Conservation (phyloP, 371 early-diverging fungal species). For the Funneliformis caledonium region DNA sequence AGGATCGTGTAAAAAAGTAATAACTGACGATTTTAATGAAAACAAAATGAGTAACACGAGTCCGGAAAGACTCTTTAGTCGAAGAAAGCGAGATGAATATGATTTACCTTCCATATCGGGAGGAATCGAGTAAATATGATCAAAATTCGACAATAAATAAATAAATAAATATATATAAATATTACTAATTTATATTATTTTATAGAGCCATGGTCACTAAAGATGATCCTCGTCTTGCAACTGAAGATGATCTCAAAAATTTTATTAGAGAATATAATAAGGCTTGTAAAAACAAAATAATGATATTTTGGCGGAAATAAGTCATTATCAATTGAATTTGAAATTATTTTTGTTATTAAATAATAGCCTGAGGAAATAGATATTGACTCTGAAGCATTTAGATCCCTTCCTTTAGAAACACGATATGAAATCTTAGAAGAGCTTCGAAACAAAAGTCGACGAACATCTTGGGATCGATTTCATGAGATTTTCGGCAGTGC, state of each 20-base stretch:
- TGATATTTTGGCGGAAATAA: constrained; percentile 37
- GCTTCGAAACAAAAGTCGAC: constrained; percentile 80
- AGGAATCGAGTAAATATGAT: constrained; percentile 38
- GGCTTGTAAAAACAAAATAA: constrained; percentile 31
- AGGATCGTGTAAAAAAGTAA: not conserved
- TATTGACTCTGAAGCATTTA: constrained; percentile 80
- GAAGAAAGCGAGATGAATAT: constrained; percentile 72
- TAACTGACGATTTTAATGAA: constrained; percentile 44
- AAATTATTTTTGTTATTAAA: constrained; percentile 23
- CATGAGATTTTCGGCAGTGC: constrained; percentile 74
- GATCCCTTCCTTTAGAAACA: constrained; percentile 77
- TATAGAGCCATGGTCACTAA: constrained; percentile 42
- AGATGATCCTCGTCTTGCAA: constrained; percentile 70
- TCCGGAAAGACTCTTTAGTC: constrained; percentile 48
- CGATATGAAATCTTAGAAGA: constrained; percentile 92
- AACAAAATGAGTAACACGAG: constrained; percentile 37
- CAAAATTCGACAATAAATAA: not conserved
- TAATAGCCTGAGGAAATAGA: constrained; percentile 59
- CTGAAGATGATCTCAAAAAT: constrained; percentile 61
- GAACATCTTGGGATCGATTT: constrained; percentile 77
- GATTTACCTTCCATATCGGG: constrained; percentile 64
- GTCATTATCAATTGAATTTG: constrained; percentile 38
- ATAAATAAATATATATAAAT: not conserved
- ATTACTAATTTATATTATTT: not conserved
- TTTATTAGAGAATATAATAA: constrained; percentile 61